Evolutionary conservation across 1,284 basidiomycete species (phyloP).

Genomic region (Athelia psychrophila): DNA sequence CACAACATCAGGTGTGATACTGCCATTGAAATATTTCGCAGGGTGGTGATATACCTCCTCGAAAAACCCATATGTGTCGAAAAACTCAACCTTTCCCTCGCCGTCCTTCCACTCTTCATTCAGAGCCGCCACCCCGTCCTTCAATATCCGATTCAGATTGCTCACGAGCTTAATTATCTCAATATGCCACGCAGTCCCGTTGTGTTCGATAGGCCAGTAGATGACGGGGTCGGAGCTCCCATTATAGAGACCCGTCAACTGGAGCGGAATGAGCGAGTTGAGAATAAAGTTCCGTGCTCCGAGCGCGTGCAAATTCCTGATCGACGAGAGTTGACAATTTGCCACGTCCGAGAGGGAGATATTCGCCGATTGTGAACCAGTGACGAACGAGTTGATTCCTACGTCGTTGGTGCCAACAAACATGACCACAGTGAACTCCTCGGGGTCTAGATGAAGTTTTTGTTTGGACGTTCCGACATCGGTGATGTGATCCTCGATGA

Average conservation of each 20-base stretch:
- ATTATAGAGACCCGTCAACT: no score
- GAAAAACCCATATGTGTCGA: constrained; percentile 18
- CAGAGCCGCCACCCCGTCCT: constrained; percentile 10
- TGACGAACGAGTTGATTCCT: constrained; percentile 14
- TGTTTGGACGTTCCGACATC: constrained; percentile 12
- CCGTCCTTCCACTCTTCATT: constrained; percentile 10
- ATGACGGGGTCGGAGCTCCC: constrained; percentile 13
- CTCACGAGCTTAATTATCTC: constrained; percentile 16
- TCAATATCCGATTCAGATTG: constrained; percentile 12
- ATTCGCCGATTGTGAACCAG: constrained; percentile 7
- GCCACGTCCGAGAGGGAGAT: constrained; percentile 14
- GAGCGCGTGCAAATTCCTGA: constrained; percentile 13
- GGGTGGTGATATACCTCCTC: constrained; percentile 17
- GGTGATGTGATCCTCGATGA: constrained; percentile 15
- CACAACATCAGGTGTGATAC: constrained; percentile 17
- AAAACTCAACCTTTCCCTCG: constrained; percentile 8
- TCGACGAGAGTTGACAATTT: constrained; percentile 13
- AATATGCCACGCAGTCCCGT: constrained; percentile 17
- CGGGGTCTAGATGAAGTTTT: constrained; percentile 14
- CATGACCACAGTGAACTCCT: constrained; percentile 15
- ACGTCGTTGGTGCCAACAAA: constrained; percentile 20
- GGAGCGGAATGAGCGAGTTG: no score
- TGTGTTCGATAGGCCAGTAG: constrained; percentile 14
- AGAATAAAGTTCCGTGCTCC: no score
- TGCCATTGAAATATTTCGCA: constrained; percentile 16